Percentiles rank a stretch among this genome's conserved stretches.
Conservation (phyloP, 202 grass and related monocot genomes). For the Dendrocalamus latiflorus region DNA sequence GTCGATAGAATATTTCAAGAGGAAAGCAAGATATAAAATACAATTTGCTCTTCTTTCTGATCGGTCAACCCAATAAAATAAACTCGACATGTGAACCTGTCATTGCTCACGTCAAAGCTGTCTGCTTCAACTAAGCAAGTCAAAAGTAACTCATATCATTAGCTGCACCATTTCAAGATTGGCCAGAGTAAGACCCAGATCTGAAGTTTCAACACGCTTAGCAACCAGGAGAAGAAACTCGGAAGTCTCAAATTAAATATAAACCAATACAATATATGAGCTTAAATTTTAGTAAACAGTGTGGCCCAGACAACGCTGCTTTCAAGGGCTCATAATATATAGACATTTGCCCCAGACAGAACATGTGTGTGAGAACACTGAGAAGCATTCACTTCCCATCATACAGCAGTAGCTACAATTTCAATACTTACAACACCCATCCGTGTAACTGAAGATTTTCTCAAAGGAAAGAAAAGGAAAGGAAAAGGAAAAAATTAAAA, state of each 20-base stretch:
- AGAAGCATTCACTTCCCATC: conserved; percentile 21
- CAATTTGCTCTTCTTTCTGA: not conserved
- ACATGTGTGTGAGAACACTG: not conserved
- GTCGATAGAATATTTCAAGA: not conserved
- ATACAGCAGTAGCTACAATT: conserved; percentile 35
- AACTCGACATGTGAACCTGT: not conserved
- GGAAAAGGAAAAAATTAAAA: not conserved
- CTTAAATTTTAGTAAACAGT: not conserved
- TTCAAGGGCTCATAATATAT: conserved; percentile 39
- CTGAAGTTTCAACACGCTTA: conserved; percentile 3
- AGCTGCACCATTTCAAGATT: not conserved
- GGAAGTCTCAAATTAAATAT: not conserved
- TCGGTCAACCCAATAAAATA: conserved; percentile 10
- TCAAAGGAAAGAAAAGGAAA: not conserved
- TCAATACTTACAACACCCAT: conserved; percentile 54
- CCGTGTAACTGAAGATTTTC: conserved; percentile 17
- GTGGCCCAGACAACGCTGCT: not conserved
- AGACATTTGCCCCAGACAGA: conserved; percentile 35
- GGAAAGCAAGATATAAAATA: not conserved
- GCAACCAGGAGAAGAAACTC: conserved; percentile 6
- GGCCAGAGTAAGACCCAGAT: not conserved
- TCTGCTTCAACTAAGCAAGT: conserved; percentile 2
- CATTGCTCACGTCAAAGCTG: conserved; percentile 27
- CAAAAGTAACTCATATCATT: not conserved
- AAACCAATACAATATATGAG: conserved; percentile 40